Evolutionary conservation across 2,329 filamentous ascomycete species (phyloP), one percentile per base, ranked within the genome.

Genomic region (Tolypocladium ophioglossoides): DNA sequence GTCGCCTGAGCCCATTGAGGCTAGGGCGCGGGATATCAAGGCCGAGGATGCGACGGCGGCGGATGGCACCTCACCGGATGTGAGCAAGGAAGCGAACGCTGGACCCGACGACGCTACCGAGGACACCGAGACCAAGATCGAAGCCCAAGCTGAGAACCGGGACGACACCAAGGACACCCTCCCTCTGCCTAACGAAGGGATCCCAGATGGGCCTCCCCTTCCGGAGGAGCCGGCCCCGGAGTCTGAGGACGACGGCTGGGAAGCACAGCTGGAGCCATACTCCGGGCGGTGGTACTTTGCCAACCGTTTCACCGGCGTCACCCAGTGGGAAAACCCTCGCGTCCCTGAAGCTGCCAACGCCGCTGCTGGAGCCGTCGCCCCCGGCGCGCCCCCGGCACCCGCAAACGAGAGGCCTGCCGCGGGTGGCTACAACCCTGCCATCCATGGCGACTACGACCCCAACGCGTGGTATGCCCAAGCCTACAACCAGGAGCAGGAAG

Each of bases 391-490:
- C 61, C 70, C 61, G 37, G 64, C 63, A 6, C 70, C 68, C 7
- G 59, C 66, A 53, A 66, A 68, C 55, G 69, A 71, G 57, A 68
- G 54, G 52, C 73, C 61, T 48, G 72, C 80, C 24, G 80, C 78
- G 6, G 85, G 86, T 55, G 91, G 92, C 57, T 99, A 99, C 74
- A 96, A 97, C 67, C 94, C 94, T 1, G 88, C 90, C 27, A 92
- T 99, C 48, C 94, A 99, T 68, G 94, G 94, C 62, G 87, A 91
- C 73, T 99, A 96, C 74, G 94, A 99, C 64, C 91, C 91, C 4
- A 94, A 86, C 56, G 92, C 94, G n/a, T 88, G 91, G 74, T 99
- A 99, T 68, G 92, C 94, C 12, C 80, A 88, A 66, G 74, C 76
- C 48, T 68, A 77, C 47, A 70, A 74, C 50, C 67, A 68, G 12